Percentiles rank a stretch among this genome's conserved stretches.
Conservation (phyloP, 2,329 filamentous ascomycete species). For the Diaporthe ampelina region DNA sequence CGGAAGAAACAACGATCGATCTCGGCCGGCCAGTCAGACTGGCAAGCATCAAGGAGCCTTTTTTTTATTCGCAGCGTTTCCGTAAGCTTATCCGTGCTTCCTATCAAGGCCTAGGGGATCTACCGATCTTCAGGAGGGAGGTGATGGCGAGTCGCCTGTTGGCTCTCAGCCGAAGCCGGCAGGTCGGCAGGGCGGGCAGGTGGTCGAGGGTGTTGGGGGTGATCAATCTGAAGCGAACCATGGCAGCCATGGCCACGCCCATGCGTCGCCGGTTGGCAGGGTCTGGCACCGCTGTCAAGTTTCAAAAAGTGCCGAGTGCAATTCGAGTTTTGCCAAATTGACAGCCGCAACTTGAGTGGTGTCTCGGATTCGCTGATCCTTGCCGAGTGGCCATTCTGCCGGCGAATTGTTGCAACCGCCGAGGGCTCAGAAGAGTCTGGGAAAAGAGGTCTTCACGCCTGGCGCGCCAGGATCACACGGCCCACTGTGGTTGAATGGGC, state of each 20-base stretch:
- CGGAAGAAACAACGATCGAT: conserved; percentile 21
- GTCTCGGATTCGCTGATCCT: conserved; percentile 35
- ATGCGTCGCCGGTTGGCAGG: conserved; percentile 10
- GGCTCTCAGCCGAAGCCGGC: conserved; percentile 27
- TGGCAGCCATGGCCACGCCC: not conserved
- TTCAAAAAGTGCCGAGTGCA: conserved; percentile 24
- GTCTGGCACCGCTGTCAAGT: conserved; percentile 23
- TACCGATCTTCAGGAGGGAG: conserved; percentile 39
- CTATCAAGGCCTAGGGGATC: conserved; percentile 33
- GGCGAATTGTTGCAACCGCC: conserved; percentile 4
- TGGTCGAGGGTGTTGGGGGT: conserved; percentile 11
- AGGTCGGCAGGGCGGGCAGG: conserved; percentile 18
- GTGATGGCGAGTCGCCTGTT: conserved; percentile 19
- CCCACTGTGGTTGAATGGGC: conserved; percentile 21
- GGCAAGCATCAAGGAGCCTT: conserved; percentile 19
- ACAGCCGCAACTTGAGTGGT: conserved; percentile 27
- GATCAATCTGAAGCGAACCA: conserved; percentile 27
- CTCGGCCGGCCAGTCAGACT: conserved; percentile 5
- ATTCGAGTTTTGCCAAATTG: conserved; percentile 28
- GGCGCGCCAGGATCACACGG: not conserved
- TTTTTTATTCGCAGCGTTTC: conserved; percentile 7
- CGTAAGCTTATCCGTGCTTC: conserved; percentile 18
- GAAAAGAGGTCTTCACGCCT: conserved; percentile 14
- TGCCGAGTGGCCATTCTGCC: conserved; percentile 24
- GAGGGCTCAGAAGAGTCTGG: conserved; percentile 23